A percentile compares a stretch with the other conserved stretches of the same genome.
Evolutionary conservation across 129 eudicot genomes (phyloP).

Genomic region (Chrysanthemum lavandulifolium): DNA sequence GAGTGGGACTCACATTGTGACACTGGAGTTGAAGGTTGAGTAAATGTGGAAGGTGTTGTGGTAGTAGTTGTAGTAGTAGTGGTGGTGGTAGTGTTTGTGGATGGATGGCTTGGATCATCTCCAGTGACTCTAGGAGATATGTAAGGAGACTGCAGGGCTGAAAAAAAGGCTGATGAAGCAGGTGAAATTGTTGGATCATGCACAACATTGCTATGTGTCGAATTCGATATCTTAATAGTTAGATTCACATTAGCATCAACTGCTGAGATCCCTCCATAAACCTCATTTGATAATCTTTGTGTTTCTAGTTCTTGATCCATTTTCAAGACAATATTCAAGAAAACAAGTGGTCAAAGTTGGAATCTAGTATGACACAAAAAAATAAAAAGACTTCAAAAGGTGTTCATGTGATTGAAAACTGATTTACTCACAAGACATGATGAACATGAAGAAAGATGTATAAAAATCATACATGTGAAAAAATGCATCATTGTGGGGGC

Average conservation of each 20-base stretch:
- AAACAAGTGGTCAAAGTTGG: constrained; percentile 20
- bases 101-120: constrained; percentile 34
- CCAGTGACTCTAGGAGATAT: constrained; percentile 78
- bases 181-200: constrained; percentile 42
- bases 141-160: constrained; percentile 91
- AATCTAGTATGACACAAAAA: constrained; percentile 27
- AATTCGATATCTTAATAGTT: constrained; percentile 60
- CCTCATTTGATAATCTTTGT: constrained; percentile 31
- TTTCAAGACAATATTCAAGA: constrained; percentile 21
- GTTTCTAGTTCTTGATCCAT: constrained; percentile 35
- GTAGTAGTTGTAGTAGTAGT: constrained; percentile 6
- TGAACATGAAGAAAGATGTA: constrained; percentile 33
- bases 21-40: constrained; percentile 64
- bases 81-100: constrained; percentile 24
- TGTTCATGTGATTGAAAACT: constrained; percentile 27
- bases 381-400: constrained; percentile 19
- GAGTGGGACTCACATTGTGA: constrained; percentile 60
- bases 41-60: constrained; percentile 42
- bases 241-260: constrained; percentile 45
- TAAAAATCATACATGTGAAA: constrained; percentile 26
- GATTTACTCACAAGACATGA: constrained; percentile 16
- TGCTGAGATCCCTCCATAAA: constrained; percentile 31
- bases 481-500: constrained; percentile 58
- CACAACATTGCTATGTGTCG: constrained; percentile 34
- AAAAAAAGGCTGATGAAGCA: constrained; percentile 85